phyloP scores from a whole-genome alignment of 2,329 filamentous ascomycete genomes.

The Alternaria triticimaculans region DNA sequence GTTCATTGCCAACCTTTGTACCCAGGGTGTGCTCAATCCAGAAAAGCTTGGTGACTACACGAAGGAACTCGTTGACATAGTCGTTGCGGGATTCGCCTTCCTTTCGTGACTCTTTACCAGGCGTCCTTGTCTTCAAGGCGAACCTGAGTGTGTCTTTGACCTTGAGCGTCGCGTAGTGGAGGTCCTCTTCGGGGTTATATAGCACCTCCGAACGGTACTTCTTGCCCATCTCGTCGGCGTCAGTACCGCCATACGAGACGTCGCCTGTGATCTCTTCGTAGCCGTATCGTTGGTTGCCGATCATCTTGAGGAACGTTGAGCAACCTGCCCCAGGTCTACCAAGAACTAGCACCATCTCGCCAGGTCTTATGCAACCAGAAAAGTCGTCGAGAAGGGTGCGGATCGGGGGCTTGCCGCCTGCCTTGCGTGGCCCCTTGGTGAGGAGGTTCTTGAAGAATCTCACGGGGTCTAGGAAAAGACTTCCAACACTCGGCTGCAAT shows the following conservation, averaged over 20 bases:
- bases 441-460: constrained; percentile 60
- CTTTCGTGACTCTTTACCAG: constrained; percentile 65
- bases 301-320: constrained; percentile 72
- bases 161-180: constrained; percentile 79
- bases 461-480: constrained; percentile 66
- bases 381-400: constrained; percentile 70
- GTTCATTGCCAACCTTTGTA: constrained; percentile 78
- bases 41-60: constrained; percentile 73
- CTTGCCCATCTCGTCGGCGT: constrained; percentile 58
- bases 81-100: constrained; percentile 67
- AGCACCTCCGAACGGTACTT: constrained; percentile 70
- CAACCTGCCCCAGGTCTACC: constrained; percentile 72
- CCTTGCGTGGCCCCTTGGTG: constrained; percentile 51
- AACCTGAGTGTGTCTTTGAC: constrained; percentile 78
- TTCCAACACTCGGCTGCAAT: constrained; percentile 66
- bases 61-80: constrained; percentile 67
- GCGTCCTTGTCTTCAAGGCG: constrained; percentile 72
- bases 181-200: constrained; percentile 80
- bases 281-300: constrained; percentile 69
- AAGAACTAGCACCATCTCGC: constrained; percentile 74
- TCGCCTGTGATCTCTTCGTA: constrained; percentile 66
- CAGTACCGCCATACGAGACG: constrained; percentile 61
- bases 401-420: constrained; percentile 60
- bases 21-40: constrained; percentile 74
- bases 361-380: constrained; percentile 73